Evolutionary conservation across 352 stramenopile species (phyloP), one percentile per base, ranked within the genome.

Genomic region (Phytophthora brassicae): DNA sequence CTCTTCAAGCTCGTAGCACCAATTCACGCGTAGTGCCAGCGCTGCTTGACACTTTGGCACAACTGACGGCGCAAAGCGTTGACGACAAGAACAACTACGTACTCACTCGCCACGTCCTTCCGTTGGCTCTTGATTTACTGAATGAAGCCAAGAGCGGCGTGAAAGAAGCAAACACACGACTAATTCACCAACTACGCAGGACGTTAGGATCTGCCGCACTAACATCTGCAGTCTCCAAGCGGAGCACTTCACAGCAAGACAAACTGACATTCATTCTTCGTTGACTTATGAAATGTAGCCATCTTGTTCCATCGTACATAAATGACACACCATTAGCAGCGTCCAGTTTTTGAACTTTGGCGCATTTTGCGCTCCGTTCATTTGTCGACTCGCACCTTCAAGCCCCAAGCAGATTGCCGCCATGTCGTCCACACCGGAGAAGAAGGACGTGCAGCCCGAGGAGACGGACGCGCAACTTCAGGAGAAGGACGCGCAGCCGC

Each of bases 131-230:
- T 0, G 75, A 89, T 35, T 57, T 89, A 17, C 59, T 94, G 8
- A 90, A 90, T 62, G 85, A 94, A 56, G 79, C 68, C 46, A 91
- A 91, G 49, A 90, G 68, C 31, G 72, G 87, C 39, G 74, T 90
- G n/a, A 83, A 81, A 50, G 78, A 90, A 24, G 77, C 77, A 0
- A 92, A 89, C 9, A 39, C 64, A 16, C 59, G 66, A 11, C 42
- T 92, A 2, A 41, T 92, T 23, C 43, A 44, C 7, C 59, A 77
- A 23, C 41, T 87, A 1, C 61, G 66, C 8, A 48, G 14, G 13
- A 54, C 60, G 4, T 44, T 85, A 13, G 72, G 70, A 14, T 17
- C 26, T 0, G 4, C 49, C 0, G 55, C 54, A 23, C 23, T 80
- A 11, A 49, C 63, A 1, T 51, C 52, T 8, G 69, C 68, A 8